Evolutionary conservation across 352 stramenopile species (phyloP), one percentile per base, ranked within the genome.

Genomic region (Aphanomyces stellatus): DNA sequence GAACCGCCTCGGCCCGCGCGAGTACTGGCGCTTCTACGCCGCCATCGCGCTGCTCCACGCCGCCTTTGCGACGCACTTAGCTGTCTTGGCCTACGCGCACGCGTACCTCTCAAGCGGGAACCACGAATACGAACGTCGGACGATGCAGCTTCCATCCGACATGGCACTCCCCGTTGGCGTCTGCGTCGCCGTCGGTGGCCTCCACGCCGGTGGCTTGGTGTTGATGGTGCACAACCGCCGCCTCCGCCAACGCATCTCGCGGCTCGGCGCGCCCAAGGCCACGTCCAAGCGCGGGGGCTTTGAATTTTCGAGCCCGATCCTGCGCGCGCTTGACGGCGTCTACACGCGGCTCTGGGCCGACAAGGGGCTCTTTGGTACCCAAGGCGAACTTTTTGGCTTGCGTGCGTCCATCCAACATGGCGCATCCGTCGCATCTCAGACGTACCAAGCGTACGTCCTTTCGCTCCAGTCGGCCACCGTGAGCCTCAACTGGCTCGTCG

Each of bases 121-220:
- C 6, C 33, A 46, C 51, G 33, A 35, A 15, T 60, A 60, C 51
- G 51, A 60, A 22, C 51, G 51, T 11, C 51, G 51, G 30, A 60
- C 51, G 30, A 31, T 60, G 51, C 25, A 31, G 15, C 31, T 60
- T 6, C 51, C 27, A 17, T 5, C 10, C 31, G 51, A 60, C 51
- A 24, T 60, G 25, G 10, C 25, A 6, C 28, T 41, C 7, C 30
- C 51, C 15, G n/a, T 43, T 4, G 28, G 41, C 4, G 31, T 41
- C 10, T 60, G 51, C 51, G 17, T 17, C 11, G 25, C 33, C 30
- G 51, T 60, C 10, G 31, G 51, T 1, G 5, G 6, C 24, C 49
- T 57, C 4, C 28, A 37, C 28, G 24, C 17, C 24, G n/a, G 35
- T 17, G 49, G 49, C 27, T 22, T 60, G 5, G 51, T 60, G 25